Base-by-base conservation (phyloP, 2,329 filamentous ascomycete genomes). In the Alternaria hordeiaustralica region DNA sequence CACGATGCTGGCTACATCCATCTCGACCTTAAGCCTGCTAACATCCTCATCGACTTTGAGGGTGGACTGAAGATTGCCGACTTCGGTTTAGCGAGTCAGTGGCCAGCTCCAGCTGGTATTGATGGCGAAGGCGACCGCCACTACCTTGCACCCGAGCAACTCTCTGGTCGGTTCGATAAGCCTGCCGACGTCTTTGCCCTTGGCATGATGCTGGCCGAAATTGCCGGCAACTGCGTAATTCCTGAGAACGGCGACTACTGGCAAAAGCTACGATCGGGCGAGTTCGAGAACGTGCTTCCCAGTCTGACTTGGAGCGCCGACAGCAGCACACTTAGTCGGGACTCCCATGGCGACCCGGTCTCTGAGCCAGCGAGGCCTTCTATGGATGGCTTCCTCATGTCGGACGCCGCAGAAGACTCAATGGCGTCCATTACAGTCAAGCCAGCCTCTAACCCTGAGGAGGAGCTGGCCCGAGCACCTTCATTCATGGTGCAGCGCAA, bases 81-180 rank as follows among this genome's bases (percentile, higher is more conserved):
- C 79, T 96, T 96, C 78, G 92, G 92, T 44, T 85, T 96, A 82
- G 94, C 96, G 25, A 89, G 92, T 44, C 80, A 85, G 11, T 95
- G 92, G 89, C 92, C 94, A 13, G 92, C 91, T 15, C 87, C 89
- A 50, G 85, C 88, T 58, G 88, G 90, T 59, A 91, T 96, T 64
- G 94, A 97, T 70, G 91, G 92, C 45, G 96, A 99, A 82, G 96
- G 96, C 30, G 96, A 99, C 78, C 92, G 96, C 54, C 93, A 97
- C 78, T 99, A 99, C 78, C 95, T 99, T 77, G 95, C 92, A 1
- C 94, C 94, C 0, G 96, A 99, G 80, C 93, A 97, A 65, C 88
- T 99, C 20, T 88, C 89, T 75, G 95, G 94, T 45, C 88, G 90
- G 67, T 96, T 92, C 71, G 94, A 97, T 81, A 96, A 95, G 79